A percentile compares a stretch with the other conserved stretches of the same genome.
Conservation (phyloP, 495 filamentous ascomycete genomes). For the Trichoderma virens region DNA sequence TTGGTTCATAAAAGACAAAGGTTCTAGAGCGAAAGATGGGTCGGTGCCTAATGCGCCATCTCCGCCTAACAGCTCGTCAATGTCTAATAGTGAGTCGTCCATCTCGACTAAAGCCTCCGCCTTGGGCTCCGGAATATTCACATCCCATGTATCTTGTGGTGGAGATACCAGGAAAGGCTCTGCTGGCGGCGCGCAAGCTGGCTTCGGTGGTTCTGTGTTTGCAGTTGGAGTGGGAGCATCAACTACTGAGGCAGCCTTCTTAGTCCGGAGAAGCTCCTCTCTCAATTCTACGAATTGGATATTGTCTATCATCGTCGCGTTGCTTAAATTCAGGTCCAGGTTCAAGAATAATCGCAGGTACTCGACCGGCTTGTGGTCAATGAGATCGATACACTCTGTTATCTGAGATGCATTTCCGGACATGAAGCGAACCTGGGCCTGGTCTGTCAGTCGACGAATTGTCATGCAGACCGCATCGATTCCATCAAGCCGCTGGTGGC, state of each 20-base stretch:
- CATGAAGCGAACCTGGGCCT: neutral
- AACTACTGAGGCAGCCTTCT: neutral
- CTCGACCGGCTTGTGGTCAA: neutral
- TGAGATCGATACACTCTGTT: neutral
- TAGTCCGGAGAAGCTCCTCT: neutral
- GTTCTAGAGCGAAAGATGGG: neutral
- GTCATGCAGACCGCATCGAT: neutral
- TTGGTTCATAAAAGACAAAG: neutral
- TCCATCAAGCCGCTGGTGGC: neutral
- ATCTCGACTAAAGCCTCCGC: neutral
- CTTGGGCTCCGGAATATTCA: neutral
- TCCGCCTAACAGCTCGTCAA: neutral
- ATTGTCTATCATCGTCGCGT: neutral
- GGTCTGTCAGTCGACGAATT: neutral
- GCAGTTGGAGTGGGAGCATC: neutral
- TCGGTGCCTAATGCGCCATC: neutral
- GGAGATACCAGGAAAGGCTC: neutral
- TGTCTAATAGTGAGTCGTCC: neutral
- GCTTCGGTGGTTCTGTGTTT: neutral
- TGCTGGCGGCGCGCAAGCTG: neutral
- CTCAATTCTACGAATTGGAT: neutral
- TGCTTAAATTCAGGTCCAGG: neutral
- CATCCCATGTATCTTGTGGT: neutral
- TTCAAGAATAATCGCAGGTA: neutral
- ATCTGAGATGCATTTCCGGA: slow-evolving; percentile 3